Conservation (phyloP, 2,329 filamentous ascomycete genomes). For the Coniochaeta prunicola region DNA sequence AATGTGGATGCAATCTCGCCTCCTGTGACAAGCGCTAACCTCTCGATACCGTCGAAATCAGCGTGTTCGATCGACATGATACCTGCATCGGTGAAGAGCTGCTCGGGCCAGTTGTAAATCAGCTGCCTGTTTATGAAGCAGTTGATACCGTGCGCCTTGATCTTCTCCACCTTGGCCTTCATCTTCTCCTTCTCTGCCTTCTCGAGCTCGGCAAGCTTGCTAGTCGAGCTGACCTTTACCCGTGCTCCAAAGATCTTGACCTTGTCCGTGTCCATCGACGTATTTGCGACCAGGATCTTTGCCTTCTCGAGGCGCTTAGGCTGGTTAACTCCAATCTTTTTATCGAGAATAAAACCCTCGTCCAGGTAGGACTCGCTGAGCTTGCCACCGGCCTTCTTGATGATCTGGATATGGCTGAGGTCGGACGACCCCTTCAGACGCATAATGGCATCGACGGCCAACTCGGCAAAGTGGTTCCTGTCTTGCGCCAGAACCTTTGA, state of each 20-base stretch:
- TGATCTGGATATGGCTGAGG: conserved; percentile 96
- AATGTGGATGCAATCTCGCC: conserved; percentile 98
- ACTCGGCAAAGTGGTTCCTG: conserved; percentile 79
- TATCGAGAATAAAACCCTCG: conserved; percentile 97
- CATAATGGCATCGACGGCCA: conserved; percentile 87
- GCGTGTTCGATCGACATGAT: conserved; percentile 99
- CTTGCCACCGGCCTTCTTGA: conserved; percentile 98
- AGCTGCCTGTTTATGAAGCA: conserved; percentile 99
- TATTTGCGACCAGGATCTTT: conserved; percentile 97
- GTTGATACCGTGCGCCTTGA: conserved; percentile 98
- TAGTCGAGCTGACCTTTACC: conserved; percentile 92
- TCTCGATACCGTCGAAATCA: conserved; percentile 96
- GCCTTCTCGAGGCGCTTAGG: conserved; percentile 96
- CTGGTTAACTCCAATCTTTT: conserved; percentile 98
- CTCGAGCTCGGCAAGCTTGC: conserved; percentile 95
- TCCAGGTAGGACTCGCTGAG: conserved; percentile 96
- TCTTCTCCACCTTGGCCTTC: conserved; percentile 98
- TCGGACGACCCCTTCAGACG: conserved; percentile 86
- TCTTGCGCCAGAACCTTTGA: conserved; percentile 96
- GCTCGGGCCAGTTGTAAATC: conserved; percentile 99
- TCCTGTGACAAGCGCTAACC: conserved; percentile 87
- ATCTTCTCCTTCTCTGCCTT: conserved; percentile 99
- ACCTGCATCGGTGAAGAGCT: conserved; percentile 94
- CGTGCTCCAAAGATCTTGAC: conserved; percentile 98
- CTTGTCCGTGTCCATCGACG: conserved; percentile 99